These are phyloP conservation scores for Zanthoxylum bungeanum DNA, from an alignment of 345 rosid species.

Conservation along the genomic window DNA sequence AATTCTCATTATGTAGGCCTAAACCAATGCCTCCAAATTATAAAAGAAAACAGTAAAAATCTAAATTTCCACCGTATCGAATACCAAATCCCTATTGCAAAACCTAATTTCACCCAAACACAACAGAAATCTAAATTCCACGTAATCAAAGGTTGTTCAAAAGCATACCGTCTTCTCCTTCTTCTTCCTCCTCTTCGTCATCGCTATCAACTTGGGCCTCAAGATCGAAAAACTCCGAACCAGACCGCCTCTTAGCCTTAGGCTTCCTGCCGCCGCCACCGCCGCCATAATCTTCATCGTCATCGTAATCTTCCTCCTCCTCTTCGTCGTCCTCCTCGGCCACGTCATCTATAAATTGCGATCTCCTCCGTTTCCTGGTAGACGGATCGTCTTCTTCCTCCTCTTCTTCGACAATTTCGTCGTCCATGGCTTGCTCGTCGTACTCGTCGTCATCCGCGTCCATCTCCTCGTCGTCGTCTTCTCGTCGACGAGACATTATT, in stretches of 20 bases:
- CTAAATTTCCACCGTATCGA: neutral
- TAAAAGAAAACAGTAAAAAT: neutral
- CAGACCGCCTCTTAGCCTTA: constrained; percentile 40
- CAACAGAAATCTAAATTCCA: too few relatives aligned
- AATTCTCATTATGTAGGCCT: neutral
- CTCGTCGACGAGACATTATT: constrained; percentile 37
- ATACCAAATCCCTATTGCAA: neutral
- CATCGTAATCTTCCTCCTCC: constrained; percentile 66
- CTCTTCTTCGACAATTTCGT: constrained; percentile 59
- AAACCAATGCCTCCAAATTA: neutral
- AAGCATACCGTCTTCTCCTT: constrained; percentile 70
- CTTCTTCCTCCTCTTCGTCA: constrained; percentile 89
- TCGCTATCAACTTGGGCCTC: constrained; percentile 81
- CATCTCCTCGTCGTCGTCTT: constrained; percentile 46
- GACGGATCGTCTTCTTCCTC: constrained; percentile 31
- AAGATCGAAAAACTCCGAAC: constrained; percentile 50
- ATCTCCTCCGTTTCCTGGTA: constrained; percentile 66
- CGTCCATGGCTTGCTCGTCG: constrained; percentile 32
- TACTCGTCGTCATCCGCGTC: constrained; percentile 50
- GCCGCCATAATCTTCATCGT: constrained; percentile 48
- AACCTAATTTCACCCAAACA: neutral
- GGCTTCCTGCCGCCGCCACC: constrained; percentile 28
- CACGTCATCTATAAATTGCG: constrained; percentile 72
- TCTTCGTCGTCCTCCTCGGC: constrained; percentile 86
- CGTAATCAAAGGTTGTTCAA: neutral